These are phyloP conservation scores for Metarhizium album DNA, from an alignment of 2,329 filamentous ascomycete genomes.

Conservation along the genomic window DNA sequence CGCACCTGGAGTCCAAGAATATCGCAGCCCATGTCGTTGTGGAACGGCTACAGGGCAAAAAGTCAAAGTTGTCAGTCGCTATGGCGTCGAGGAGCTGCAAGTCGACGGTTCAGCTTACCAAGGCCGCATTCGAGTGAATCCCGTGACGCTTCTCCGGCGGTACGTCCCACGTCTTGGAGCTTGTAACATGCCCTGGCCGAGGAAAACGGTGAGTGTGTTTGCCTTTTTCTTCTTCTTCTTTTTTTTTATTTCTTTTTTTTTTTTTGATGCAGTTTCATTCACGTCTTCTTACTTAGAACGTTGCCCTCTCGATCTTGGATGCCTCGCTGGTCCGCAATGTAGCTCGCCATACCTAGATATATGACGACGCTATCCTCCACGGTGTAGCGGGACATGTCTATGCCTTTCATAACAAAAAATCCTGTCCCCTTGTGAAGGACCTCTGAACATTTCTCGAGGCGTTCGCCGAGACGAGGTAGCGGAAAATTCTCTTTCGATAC, in stretches of 20 bases:
- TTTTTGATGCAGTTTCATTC: not conserved
- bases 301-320: slow-evolving; percentile 37
- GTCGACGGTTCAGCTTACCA: slow-evolving; percentile 22
- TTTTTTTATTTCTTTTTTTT: too few species aligned
- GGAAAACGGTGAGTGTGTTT: too few species aligned
- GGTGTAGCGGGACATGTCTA: slow-evolving; percentile 35
- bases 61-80: slow-evolving; percentile 6
- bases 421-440: slow-evolving; percentile 33
- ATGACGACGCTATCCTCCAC: slow-evolving; percentile 43
- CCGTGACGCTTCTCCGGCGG: slow-evolving; percentile 34
- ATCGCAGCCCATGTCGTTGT: slow-evolving; percentile 42
- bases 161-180: slow-evolving; percentile 33
- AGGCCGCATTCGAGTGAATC: slow-evolving; percentile 35
- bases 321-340: slow-evolving; percentile 44
- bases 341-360: slow-evolving; percentile 44
- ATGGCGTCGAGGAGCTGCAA: not conserved
- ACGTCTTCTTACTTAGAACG: slow-evolving; percentile 32
- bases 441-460: slow-evolving; percentile 23
- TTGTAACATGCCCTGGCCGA: slow-evolving; percentile 34
- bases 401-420: slow-evolving; percentile 43
- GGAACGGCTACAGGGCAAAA: slow-evolving; percentile 31
- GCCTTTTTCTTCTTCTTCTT: too few species aligned
- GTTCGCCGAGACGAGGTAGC: slow-evolving; percentile 24
- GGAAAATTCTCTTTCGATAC: slow-evolving; percentile 28
- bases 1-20: slow-evolving; percentile 38